phyloP scores from a whole-genome alignment of 1,284 basidiomycete species.

The Sporisorium sorghi region DNA sequence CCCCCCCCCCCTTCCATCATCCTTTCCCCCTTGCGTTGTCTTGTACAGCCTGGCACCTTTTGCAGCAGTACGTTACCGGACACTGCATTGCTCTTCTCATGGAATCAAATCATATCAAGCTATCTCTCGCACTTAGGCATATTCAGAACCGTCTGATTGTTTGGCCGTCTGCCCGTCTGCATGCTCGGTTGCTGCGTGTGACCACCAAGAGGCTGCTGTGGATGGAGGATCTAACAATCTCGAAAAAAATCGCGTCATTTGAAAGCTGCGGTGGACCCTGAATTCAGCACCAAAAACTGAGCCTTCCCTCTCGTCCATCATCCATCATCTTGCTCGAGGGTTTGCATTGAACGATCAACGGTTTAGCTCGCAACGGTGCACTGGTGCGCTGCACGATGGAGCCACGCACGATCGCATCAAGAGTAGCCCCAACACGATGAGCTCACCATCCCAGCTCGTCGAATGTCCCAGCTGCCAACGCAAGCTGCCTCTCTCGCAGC shows the following conservation, averaged over 20 bases:
- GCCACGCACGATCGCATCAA: no score
- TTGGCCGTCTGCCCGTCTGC: background rate
- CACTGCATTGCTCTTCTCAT: background rate
- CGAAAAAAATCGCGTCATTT: background rate
- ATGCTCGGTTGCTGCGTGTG: background rate
- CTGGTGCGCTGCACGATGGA: no score
- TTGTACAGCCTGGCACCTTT: no score
- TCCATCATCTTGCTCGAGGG: background rate
- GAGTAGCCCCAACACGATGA: conserved; percentile 13
- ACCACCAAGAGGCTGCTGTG: no score
- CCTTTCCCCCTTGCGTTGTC: background rate
- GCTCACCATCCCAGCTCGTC: conserved; percentile 45
- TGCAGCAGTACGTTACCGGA: no score
- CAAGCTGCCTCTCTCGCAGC: conserved; percentile 46
- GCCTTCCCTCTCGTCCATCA: conserved; percentile 4
- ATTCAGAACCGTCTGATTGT: background rate
- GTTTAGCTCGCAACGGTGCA: no score
- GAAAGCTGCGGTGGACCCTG: conserved; percentile 12
- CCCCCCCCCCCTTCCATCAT: conserved; percentile 1
- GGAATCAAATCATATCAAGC: background rate
- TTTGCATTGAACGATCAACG: background rate
- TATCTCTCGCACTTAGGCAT: background rate
- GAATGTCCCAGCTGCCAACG: conserved; percentile 57
- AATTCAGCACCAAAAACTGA: conserved; percentile 2
- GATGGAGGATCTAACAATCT: conserved; percentile 3